These are phyloP conservation scores for Suillus subaureus DNA, from an alignment of 768 basidiomycete genomes.

Conservation along the genomic window DNA sequence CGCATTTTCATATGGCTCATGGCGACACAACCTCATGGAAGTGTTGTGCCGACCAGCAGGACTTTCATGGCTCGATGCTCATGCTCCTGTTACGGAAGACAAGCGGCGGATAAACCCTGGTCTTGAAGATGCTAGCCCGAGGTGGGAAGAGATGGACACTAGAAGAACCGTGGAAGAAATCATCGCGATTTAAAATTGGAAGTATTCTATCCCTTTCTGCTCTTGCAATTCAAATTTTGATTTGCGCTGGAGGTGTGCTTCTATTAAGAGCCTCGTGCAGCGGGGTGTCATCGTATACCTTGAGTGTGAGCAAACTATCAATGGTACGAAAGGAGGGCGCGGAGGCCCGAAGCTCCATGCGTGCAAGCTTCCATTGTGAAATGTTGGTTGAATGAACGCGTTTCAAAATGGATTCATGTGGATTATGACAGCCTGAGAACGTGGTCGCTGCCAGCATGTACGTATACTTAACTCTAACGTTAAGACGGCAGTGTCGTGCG, in stretches of 20 bases:
- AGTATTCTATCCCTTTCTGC: not conserved
- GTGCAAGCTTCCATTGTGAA: not conserved
- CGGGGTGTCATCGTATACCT: not conserved
- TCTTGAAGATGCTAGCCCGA: conserved; percentile 31
- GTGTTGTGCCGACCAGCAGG: conserved; percentile 82
- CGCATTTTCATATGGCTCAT: conserved; percentile 83
- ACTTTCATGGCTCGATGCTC: conserved; percentile 76
- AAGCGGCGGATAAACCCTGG: conserved; percentile 77
- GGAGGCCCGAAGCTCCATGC: not conserved
- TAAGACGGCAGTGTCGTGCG: no score
- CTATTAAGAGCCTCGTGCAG: not conserved
- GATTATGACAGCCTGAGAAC: not conserved
- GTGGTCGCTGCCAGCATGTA: not conserved
- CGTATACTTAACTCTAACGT: not conserved
- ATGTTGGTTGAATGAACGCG: not conserved
- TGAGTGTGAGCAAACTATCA: not conserved
- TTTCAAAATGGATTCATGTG: not conserved
- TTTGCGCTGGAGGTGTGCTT: not conserved
- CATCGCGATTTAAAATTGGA: not conserved
- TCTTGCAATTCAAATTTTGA: conserved; percentile 7
- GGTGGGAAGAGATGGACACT: conserved; percentile 28
- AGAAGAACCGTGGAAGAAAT: conserved; percentile 14
- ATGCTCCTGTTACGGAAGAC: conserved; percentile 67
- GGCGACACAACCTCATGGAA: conserved; percentile 72
- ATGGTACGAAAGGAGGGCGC: not conserved